phyloP scores from a whole-genome alignment of 495 filamentous ascomycete species.

The Podospora pseudopauciseta region DNA sequence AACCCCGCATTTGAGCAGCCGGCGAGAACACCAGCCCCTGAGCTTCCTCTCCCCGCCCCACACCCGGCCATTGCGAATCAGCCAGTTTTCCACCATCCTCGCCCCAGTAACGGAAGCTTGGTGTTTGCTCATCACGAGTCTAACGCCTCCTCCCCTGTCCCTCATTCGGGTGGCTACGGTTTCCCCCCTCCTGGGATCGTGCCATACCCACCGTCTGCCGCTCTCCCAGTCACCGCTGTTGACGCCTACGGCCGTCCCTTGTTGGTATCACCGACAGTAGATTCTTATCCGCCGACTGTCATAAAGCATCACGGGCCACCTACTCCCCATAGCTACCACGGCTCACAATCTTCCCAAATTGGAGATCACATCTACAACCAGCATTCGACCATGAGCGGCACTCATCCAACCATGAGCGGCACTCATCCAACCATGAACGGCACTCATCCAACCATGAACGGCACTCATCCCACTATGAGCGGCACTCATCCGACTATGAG shows the following conservation, averaged over 20 bases:
- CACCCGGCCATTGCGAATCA: constrained; percentile 19
- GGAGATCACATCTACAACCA: constrained; percentile 34
- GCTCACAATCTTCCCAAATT: constrained; percentile 45
- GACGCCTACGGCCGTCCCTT: constrained; percentile 37
- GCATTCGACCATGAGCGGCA: constrained; percentile 23
- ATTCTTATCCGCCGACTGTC: constrained; percentile 36
- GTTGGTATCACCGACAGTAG: constrained; percentile 33
- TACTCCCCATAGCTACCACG: constrained; percentile 53
- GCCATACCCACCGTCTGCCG: constrained; percentile 7
- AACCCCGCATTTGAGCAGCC: constrained; percentile 12
- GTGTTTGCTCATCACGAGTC: constrained; percentile 46
- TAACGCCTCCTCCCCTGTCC: constrained; percentile 47
- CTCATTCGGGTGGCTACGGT: constrained; percentile 31
- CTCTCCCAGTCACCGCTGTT: constrained; percentile 30
- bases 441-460: background rate
- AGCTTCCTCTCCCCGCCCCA: constrained; percentile 7
- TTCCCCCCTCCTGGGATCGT: constrained; percentile 37
- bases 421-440: constrained; percentile 10
- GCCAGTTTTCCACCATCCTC: constrained; percentile 32
- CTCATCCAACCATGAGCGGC: constrained; percentile 20
- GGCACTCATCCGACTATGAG: background rate
- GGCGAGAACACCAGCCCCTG: constrained; percentile 7
- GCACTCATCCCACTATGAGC: background rate
- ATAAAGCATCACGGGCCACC: constrained; percentile 43
- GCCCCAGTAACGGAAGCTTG: constrained; percentile 44